A percentile compares a stretch with the other conserved stretches of the same genome.
Conservation (phyloP, 2,329 filamentous ascomycete species). For the Massarina eburnea region DNA sequence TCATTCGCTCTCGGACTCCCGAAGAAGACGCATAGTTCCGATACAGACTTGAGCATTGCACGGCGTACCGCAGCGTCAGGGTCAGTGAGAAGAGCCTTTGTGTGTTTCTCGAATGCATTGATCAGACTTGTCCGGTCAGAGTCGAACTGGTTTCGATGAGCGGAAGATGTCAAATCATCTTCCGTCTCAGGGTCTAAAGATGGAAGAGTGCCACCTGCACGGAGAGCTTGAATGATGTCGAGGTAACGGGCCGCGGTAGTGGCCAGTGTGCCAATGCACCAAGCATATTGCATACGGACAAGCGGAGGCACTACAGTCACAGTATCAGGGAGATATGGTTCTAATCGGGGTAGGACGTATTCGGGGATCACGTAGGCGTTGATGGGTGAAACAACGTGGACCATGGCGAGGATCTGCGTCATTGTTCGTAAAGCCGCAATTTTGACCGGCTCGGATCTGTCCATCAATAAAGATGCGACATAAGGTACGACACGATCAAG, state of each 20-base stretch:
- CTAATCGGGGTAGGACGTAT: constrained; percentile 63
- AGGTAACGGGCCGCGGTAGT: constrained; percentile 82
- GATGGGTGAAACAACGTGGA: constrained; percentile 79
- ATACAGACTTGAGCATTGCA: constrained; percentile 88
- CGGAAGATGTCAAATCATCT: constrained; percentile 66
- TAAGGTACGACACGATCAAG: constrained; percentile 92
- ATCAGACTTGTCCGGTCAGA: constrained; percentile 81
- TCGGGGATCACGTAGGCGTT: constrained; percentile 69
- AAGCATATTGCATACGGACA: constrained; percentile 88
- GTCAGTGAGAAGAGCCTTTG: constrained; percentile 87
- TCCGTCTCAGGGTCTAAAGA: constrained; percentile 79
- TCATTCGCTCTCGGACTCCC: constrained; percentile 90
- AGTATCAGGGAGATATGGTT: constrained; percentile 57
- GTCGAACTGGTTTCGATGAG: constrained; percentile 84
- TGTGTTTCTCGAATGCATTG: constrained; percentile 81
- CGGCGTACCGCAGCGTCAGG: constrained; percentile 80
- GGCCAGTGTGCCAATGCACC: constrained; percentile 85
- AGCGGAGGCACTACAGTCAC: constrained; percentile 58
- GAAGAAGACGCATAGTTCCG: constrained; percentile 92
- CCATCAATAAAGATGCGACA: constrained; percentile 77
- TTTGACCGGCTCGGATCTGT: constrained; percentile 80
- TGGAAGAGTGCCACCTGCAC: constrained; percentile 79
- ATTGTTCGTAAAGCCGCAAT: constrained; percentile 83
- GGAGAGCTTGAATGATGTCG: constrained; percentile 85
- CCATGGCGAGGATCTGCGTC: constrained; percentile 79